Conservation (phyloP, 2,329 filamentous ascomycete genomes). For the Penicillium fuscoglaucum region DNA sequence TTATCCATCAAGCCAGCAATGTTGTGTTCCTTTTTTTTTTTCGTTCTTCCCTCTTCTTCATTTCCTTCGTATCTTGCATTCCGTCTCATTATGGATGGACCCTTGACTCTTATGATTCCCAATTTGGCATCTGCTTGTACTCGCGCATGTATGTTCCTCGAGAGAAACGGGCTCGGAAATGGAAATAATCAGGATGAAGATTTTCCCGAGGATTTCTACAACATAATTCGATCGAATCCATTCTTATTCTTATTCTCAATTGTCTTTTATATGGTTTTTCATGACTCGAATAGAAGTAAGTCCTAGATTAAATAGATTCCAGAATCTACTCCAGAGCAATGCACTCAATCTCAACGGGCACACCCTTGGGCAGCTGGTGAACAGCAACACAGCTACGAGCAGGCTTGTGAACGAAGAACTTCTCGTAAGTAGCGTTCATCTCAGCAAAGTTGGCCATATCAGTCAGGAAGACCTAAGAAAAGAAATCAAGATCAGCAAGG, state of each 20-base stretch:
- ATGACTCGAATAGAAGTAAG: background rate
- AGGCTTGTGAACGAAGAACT: constrained; percentile 67
- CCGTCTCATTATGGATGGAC: constrained; percentile 1
- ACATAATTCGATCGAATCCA: background rate
- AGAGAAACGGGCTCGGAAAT: background rate
- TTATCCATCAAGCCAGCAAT: constrained; percentile 3
- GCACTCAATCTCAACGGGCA: constrained; percentile 66
- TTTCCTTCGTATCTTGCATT: constrained; percentile 6
- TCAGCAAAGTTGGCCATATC: constrained; percentile 87
- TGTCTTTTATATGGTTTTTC: background rate
- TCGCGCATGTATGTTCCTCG: background rate
- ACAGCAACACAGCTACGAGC: constrained; percentile 65
- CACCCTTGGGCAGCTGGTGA: constrained; percentile 62
- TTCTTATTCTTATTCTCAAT: background rate
- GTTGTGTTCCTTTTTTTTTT: background rate
- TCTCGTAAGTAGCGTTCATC: constrained; percentile 72
- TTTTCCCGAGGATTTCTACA: background rate
- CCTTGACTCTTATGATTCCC: constrained; percentile 17
- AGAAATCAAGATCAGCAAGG: background rate
- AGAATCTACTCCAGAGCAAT: constrained; percentile 54
- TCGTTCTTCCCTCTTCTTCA: background rate
- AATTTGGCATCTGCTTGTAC: constrained; percentile 13
- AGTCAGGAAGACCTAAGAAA: constrained; percentile 70
- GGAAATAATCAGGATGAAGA: background rate
- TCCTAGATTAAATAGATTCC: background rate